Percentiles rank a stretch among this genome's conserved stretches.
Evolutionary conservation across 345 rosid genomes (phyloP).

Genomic region (Leavenworthia alabamica): DNA sequence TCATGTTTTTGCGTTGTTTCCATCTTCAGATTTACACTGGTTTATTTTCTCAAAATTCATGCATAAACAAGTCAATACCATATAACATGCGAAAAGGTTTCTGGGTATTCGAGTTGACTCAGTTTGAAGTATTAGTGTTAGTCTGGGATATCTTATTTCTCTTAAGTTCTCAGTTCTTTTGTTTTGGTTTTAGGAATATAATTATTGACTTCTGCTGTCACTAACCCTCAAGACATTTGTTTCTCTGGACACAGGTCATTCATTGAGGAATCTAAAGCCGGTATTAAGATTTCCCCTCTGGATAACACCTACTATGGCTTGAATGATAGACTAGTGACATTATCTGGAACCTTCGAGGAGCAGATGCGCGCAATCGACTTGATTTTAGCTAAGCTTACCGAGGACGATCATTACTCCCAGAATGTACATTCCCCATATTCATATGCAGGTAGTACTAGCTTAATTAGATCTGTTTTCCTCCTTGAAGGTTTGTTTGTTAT

Average conservation of each 20-base stretch:
- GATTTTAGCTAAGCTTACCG: constrained; percentile 76
- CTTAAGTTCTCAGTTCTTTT: too few species aligned
- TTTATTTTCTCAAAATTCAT: constrained; percentile 7
- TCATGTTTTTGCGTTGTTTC: not conserved
- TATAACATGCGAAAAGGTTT: not conserved
- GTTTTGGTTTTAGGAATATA: not conserved
- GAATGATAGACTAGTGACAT: constrained; percentile 90
- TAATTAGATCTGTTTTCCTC: not conserved
- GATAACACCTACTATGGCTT: constrained; percentile 80
- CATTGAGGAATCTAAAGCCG: constrained; percentile 91
- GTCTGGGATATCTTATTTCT: not conserved
- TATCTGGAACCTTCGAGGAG: constrained; percentile 80
- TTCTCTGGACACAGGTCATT: constrained; percentile 57
- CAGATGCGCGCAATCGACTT: constrained; percentile 87
- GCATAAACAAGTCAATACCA: not conserved
- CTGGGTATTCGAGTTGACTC: not conserved
- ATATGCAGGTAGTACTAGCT: constrained; percentile 61
- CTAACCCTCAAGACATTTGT: not conserved
- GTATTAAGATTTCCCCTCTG: constrained; percentile 89
- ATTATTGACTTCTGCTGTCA: not conserved
- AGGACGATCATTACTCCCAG: constrained; percentile 84
- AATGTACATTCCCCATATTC: constrained; percentile 76
- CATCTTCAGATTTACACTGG: not conserved
- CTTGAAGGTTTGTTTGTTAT: constrained; percentile 5
- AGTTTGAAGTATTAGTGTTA: too few species aligned